phyloP scores from a whole-genome alignment of 2,329 filamentous ascomycete species.

The Pseudogymnoascus sp. region DNA sequence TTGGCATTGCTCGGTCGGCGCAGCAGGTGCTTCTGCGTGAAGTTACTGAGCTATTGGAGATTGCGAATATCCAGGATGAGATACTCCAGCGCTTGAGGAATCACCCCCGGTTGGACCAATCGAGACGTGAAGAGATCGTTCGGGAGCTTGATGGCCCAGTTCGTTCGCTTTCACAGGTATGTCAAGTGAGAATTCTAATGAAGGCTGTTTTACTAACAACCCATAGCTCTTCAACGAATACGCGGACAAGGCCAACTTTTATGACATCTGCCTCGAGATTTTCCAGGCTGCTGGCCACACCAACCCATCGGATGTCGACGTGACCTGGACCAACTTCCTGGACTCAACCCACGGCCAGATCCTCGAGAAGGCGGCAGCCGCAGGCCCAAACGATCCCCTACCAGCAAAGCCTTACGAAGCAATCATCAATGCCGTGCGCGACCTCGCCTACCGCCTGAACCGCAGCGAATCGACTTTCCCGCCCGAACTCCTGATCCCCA shows the following conservation, averaged over 20 bases:
- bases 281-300: constrained; percentile 89
- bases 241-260: constrained; percentile 84
- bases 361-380: constrained; percentile 35
- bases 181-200: constrained; percentile 25
- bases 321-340: constrained; percentile 79
- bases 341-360: constrained; percentile 52
- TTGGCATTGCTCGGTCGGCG: constrained; percentile 66
- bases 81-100: constrained; percentile 67
- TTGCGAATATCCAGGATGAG: constrained; percentile 93
- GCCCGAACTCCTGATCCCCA: constrained; percentile 49
- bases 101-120: constrained; percentile 59
- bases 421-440: constrained; percentile 54
- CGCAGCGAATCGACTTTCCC: constrained; percentile 61
- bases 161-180: constrained; percentile 65
- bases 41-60: constrained; percentile 77
- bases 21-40: constrained; percentile 81
- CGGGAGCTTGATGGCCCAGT: constrained; percentile 69
- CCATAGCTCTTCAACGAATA: constrained; percentile 81
- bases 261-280: constrained; percentile 86
- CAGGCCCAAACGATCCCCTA: constrained; percentile 31
- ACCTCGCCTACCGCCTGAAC: constrained; percentile 56
- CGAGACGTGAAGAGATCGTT: constrained; percentile 57
- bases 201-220: constrained; percentile 12
- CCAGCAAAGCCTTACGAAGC: constrained; percentile 58
- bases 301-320: constrained; percentile 72